Conservation (phyloP, 2,329 filamentous ascomycete species). For the Exophiala mesophila region DNA sequence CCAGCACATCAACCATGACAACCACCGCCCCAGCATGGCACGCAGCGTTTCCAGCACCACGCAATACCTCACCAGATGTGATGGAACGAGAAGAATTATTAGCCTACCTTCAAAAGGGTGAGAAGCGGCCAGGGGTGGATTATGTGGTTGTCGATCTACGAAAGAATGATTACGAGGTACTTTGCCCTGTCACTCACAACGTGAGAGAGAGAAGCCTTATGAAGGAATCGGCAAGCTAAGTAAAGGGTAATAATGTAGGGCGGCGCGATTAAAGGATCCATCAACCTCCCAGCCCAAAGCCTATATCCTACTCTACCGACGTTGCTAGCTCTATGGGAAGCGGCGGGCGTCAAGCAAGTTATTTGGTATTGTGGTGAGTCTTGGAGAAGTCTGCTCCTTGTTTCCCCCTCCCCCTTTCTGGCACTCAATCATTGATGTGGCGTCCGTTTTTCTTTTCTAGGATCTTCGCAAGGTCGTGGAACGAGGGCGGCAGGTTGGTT, state of each 20-base stretch:
- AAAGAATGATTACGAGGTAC: conserved; percentile 43
- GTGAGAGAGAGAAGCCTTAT: background rate
- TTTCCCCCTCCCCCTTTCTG: too few relatives aligned
- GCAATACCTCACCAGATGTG: conserved; percentile 17
- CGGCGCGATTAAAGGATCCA: conserved; percentile 56
- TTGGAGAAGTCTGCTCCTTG: background rate
- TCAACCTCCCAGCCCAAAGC: conserved; percentile 44
- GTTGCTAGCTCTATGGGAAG: conserved; percentile 33
- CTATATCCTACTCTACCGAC: conserved; percentile 36
- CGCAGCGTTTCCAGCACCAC: conserved; percentile 17
- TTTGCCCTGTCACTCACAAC: too few relatives aligned
- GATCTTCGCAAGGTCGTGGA: conserved; percentile 52
- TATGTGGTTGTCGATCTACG: conserved; percentile 47
- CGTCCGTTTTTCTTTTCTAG: too few relatives aligned
- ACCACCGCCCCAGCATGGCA: conserved; percentile 12
- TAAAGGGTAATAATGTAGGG: conserved; percentile 39
- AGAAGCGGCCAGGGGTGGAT: conserved; percentile 29
- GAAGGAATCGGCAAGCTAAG: background rate
- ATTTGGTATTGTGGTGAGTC: conserved; percentile 42
- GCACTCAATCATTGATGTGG: background rate
- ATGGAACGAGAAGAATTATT: conserved; percentile 35
- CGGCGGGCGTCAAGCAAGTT: conserved; percentile 31
- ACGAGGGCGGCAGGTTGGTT: conserved; percentile 54
- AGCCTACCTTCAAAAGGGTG: conserved; percentile 32
- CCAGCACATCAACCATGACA: conserved; percentile 1